These are phyloP conservation scores for Pestalotiopsis sp. DNA, from an alignment of 2,329 filamentous ascomycete species.

Conservation along the genomic window DNA sequence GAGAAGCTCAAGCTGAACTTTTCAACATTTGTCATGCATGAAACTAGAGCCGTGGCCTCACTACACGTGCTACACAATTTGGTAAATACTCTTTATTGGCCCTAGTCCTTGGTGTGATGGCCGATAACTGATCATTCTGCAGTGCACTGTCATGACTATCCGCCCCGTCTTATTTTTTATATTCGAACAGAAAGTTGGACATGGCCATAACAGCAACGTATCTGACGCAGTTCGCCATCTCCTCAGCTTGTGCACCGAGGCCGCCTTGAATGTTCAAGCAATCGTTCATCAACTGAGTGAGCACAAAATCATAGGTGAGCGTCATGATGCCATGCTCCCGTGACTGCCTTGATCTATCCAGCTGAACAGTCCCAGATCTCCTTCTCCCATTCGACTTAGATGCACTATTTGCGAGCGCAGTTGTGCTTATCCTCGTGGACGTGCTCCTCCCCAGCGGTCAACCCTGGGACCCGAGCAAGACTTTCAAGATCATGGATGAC, in stretches of 20 bases:
- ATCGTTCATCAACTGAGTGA: neutral
- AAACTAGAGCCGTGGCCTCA: neutral
- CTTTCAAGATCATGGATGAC: conserved; percentile 1
- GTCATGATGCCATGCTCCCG: neutral
- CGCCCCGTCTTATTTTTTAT: neutral
- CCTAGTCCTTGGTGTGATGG: neutral
- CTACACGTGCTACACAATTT: conserved; percentile 1
- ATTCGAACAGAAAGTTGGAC: conserved; percentile 1
- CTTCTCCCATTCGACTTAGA: neutral
- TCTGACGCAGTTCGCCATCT: neutral
- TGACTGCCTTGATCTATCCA: neutral
- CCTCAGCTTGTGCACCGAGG: neutral
- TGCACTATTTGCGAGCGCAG: neutral
- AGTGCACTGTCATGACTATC: conserved; percentile 2
- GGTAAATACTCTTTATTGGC: neutral
- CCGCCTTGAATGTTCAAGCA: neutral
- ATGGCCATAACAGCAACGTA: neutral
- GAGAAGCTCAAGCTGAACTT: neutral
- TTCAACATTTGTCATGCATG: neutral
- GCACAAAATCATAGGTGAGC: neutral
- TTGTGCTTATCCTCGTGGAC: neutral
- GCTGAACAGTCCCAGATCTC: neutral
- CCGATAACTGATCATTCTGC: neutral
- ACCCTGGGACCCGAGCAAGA: neutral
- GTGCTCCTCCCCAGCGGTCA: neutral